phyloP scores from a whole-genome alignment of 78 protist species.

The Dictyostelium firmibasis region DNA sequence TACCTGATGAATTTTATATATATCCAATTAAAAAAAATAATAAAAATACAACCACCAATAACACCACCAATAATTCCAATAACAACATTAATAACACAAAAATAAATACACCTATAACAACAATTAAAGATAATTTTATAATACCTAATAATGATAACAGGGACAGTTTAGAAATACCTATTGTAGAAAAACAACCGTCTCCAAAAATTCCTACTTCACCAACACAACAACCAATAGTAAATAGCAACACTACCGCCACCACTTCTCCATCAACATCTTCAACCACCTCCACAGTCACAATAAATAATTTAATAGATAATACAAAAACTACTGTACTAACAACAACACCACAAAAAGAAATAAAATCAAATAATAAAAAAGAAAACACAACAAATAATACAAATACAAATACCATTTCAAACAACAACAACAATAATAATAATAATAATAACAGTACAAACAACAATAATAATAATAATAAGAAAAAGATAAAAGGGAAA shows the following conservation, averaged over 20 bases:
- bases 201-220: neutral
- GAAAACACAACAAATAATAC: neutral
- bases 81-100: neutral
- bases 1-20: conserved; percentile 33
- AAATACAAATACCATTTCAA: neutral
- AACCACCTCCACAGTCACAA: neutral
- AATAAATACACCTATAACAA: neutral
- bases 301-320: neutral
- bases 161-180: neutral
- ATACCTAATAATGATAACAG: neutral
- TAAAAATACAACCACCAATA: neutral
- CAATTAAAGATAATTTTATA: neutral
- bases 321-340: neutral
- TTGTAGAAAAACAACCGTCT: neutral
- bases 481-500: neutral
- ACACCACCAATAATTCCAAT: neutral
- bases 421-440: neutral
- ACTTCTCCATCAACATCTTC: neutral
- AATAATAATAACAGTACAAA: neutral
- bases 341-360: neutral
- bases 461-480: neutral
- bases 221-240: neutral
- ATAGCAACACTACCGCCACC: neutral
- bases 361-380: neutral
- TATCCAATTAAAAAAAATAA: conserved; percentile 7